A percentile compares a stretch with the other conserved stretches of the same genome.
Evolutionary conservation across 306 rosid genomes (phyloP).

Genomic region (Corylus americana): DNA sequence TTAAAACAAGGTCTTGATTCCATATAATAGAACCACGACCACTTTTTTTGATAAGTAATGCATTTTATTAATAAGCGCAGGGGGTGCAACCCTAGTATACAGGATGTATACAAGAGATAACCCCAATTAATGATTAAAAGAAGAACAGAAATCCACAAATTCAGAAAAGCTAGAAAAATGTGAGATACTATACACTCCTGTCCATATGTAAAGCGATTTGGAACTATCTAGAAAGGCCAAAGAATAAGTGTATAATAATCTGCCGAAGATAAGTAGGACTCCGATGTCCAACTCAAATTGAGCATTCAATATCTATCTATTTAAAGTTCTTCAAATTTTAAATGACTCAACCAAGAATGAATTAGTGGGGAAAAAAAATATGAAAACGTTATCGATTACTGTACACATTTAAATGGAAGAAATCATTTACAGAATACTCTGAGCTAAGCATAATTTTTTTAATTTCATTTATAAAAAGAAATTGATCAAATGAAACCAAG

Average conservation of each 20-base stretch:
- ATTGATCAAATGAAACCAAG: conserved; percentile 14
- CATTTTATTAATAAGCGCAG: no score
- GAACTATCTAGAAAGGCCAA: neutral
- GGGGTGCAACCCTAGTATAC: no score
- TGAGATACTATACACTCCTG: no score
- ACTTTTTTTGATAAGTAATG: no score
- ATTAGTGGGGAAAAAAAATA: neutral
- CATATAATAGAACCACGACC: neutral
- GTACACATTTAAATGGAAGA: neutral
- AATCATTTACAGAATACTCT: neutral
- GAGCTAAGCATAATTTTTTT: neutral
- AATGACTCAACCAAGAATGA: neutral
- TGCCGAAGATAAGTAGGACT: neutral
- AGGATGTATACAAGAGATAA: no score
- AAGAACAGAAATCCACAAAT: no score
- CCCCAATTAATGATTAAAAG: no score
- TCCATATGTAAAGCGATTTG: no score
- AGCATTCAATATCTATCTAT: neutral
- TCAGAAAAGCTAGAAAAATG: no score
- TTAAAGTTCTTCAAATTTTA: no score
- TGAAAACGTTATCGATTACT: neutral
- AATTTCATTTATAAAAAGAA: neutral
- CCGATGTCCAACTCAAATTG: neutral
- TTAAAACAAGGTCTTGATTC: neutral
- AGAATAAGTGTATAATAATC: neutral